Evolutionary conservation across 306 rosid species (phyloP), one percentile per base, ranked within the genome.

Genomic region (Rubus parviflorus): DNA sequence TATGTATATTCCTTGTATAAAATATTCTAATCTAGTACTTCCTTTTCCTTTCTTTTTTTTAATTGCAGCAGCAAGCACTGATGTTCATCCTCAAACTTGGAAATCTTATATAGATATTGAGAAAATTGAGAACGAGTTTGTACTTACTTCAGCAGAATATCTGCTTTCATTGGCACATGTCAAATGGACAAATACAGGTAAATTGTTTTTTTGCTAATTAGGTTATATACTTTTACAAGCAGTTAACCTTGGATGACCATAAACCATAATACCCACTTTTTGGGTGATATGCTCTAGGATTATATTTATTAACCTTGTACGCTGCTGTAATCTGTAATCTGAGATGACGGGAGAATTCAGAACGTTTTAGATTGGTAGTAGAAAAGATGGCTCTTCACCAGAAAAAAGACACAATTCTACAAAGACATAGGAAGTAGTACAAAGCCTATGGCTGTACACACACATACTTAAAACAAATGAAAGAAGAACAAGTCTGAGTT

Each of bases 81-180:
- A 69, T 75, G 84, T 76, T 40, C 84, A 84, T 83, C 67, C 87
- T 87, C 89, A 83, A 79, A 80, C 81, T 75, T 75, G 72, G 90
- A 81, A 83, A 67, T 82, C 83, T 8, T 78, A 85, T 58, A 75
- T 92, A 72, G 91, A 87, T 83, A 81, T 92, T 8, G 89, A 90
- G 87, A 86, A 87, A 79, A 90, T 95, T 63, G 97, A 95, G 86
- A 77, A 90, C 17, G 97, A 95, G 79, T 92, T 80, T 86, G 87
- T 90, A 75, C 91, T 95, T 71, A 85, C 97, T 42, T 92, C 92
- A 23, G 97, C 97, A 45, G 97, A 92, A 82, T 89, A 88, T 87
- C 82, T 83, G 82, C 97, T 95, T 72, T 89, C 96, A 2, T 67
- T 89, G 63, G 87, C 84, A 82, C 87, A 92, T 81, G 86, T 92